phyloP scores from a whole-genome alignment of 2,329 filamentous ascomycete species.

The Cytospora paraplurivora region DNA sequence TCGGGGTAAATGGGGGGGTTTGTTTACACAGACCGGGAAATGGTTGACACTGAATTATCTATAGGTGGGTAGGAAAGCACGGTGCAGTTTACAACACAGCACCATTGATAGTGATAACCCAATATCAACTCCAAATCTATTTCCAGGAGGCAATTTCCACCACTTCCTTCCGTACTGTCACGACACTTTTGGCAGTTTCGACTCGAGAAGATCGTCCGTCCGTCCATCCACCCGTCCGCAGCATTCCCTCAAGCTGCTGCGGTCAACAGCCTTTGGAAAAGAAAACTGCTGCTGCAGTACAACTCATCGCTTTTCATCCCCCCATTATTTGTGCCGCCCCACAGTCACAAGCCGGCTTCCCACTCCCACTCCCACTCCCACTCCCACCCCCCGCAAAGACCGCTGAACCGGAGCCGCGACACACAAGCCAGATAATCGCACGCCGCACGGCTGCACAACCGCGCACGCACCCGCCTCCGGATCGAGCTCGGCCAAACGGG shows the following conservation, averaged over 20 bases:
- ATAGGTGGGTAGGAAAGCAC: not conserved
- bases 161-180: not conserved
- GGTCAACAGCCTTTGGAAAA: not conserved
- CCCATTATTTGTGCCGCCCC: slow-evolving; percentile 10
- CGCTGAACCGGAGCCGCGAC: slow-evolving; percentile 42
- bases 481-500: slow-evolving; percentile 43
- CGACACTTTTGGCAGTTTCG: not conserved
- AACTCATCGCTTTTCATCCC: slow-evolving; percentile 3
- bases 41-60: not conserved
- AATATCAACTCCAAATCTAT: not conserved
- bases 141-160: not conserved
- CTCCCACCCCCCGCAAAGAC: slow-evolving; percentile 26
- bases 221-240: not conserved
- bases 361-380: slow-evolving; percentile 4
- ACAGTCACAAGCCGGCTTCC: slow-evolving; percentile 17
- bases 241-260: not conserved
- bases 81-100: not conserved
- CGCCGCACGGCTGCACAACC: slow-evolving; percentile 47
- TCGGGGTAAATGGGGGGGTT: not conserved
- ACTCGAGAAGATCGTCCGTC: not conserved
- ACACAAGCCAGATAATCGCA: slow-evolving; percentile 52
- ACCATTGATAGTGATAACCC: not conserved
- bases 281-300: not conserved
- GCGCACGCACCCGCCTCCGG: slow-evolving; percentile 20
- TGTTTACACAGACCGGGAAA: slow-evolving; percentile 1